Percentiles rank a stretch among this genome's conserved stretches.
Evolutionary conservation across 2,329 filamentous ascomycete species (phyloP).

Genomic region (Fusarium udum): DNA sequence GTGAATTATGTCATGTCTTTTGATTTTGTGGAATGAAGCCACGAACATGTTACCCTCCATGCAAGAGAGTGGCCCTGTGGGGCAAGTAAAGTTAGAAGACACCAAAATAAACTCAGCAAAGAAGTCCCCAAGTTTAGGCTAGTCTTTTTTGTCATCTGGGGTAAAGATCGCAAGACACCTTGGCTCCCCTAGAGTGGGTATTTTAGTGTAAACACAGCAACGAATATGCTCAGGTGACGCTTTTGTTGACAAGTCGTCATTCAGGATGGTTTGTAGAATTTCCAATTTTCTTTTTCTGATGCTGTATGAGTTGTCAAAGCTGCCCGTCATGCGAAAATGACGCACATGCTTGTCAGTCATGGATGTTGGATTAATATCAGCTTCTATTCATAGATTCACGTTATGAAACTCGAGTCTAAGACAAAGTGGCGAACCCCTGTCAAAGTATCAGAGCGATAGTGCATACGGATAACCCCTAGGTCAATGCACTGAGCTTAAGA

Average conservation of each 20-base stretch:
- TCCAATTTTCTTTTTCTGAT: neutral
- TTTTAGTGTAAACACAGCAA: conserved; percentile 2
- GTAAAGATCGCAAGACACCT: neutral
- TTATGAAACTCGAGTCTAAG: conserved; percentile 22
- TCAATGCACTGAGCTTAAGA: conserved; percentile 4
- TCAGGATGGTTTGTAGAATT: neutral
- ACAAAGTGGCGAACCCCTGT: conserved; percentile 25
- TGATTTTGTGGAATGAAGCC: conserved; percentile 11
- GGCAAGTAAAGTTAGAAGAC: neutral
- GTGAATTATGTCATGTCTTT: conserved; percentile 17
- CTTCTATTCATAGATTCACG: conserved; percentile 21
- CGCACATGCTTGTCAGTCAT: conserved; percentile 10
- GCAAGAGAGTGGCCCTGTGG: conserved; percentile 10
- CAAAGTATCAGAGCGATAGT: neutral
- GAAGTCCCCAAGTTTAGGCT: fast-evolving
- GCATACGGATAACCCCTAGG: neutral
- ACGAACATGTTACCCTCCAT: conserved; percentile 27
- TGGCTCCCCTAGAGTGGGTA: conserved; percentile 5
- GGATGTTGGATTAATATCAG: neutral
- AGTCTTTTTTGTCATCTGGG: neutral
- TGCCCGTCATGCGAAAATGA: neutral
- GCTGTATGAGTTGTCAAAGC: neutral
- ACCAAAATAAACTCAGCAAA: neutral
- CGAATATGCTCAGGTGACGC: conserved; percentile 4
- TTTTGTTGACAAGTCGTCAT: neutral